Base-by-base conservation (phyloP, 345 rosid species). In the Clausena lansium region DNA sequence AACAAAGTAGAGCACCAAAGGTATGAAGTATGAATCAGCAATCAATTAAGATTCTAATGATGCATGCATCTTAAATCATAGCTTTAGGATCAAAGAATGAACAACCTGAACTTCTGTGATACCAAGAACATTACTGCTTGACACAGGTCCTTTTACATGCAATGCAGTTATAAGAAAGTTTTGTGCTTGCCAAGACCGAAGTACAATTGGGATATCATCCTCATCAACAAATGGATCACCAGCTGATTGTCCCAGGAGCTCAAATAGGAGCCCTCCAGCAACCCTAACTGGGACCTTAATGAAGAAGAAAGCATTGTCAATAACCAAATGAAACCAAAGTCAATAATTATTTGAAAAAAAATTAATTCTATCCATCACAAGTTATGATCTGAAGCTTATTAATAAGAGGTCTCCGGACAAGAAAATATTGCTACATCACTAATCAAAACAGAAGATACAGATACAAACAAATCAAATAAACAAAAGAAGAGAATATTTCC, bases 131-230 rank as follows among this genome's bases (percentile, higher is more conserved):
- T 96, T 94, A 78, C 80, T 66, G 78, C 61, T 57, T 17, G 94
- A 33, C 11, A 85, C 86, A n/a, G 68, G 77, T 62, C 97, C 98
- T 86, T 95, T 95, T 30, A 93, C 59, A 79, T 95, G 99, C 77
- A 93, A 79, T 41, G 80, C 92, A 84, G 99, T 92, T n/a, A 95
- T 62, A 72, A 96, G 87, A 79, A 89, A 96, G 77, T 96, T 94
- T 64, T 92, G 93, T 55, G 97, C 99, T 84, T 94, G 99, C 99
- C 99, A 96, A 59, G 99, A 89, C 30, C 99, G 94, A 20, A 96
- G 81, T 36, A 96, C 99, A 74, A 94, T 81, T 0, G 99, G 98
- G 69, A 89, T 92, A 81, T 96, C 99, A 82, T 96, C 98, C 89
- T 96, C 99, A 75, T 91, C 89, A 55, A 81, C 88, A 79, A 81